Base-by-base conservation (phyloP, 2,329 filamentous ascomycete species). In the Stagonosporopsis chrysanthemi region DNA sequence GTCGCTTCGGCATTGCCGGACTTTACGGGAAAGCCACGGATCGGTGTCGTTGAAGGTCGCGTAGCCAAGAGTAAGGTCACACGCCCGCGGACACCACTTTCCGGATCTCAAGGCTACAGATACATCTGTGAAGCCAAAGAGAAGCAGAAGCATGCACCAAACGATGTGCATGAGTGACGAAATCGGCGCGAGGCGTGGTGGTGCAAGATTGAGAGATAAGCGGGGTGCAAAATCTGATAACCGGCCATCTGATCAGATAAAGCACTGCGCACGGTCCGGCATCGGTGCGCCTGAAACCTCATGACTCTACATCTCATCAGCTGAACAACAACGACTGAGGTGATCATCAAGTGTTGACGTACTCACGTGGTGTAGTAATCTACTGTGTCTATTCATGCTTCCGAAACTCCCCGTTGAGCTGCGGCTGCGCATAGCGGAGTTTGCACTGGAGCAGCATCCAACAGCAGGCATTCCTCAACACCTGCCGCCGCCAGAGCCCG, bases 351-450 rank as follows among this genome's bases (percentile, higher is more conserved):
- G 23, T 15, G 38, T 4, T 11, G 35, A 39, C 17, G 14, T 12
- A 36, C n/a, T 12, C 22, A 33, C 29, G 17, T 6, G 19, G n/a
- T 7, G n/a, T 15, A 9, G 11, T 35, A 28, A n/a, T n/a, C 11
- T 6, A 35, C 22, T 9, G 6, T n/a, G 9, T n/a, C 9, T 26
- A 12, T 26, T 11, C 4, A 49, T 23, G 43, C 63, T 76, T 12
- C 62, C 77, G 6, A 36, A 56, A 22, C 64, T 79, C n/a, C 77
- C 77, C 2, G 61, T 67, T 2, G 77, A 79, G 59, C 61, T 79
- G 14, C 65, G 73, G 19, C 57, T 74, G n/a, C 50, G 62, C 1
- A 77, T 79, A 19, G 65, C 76, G 28, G 60, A 46, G 23, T 59
- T 59, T 41, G 67, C 50, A 12, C 52, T 72, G 4, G 60, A 64